Evolutionary conservation across 352 stramenopile genomes (phyloP).

Genomic region (Phytopythium vexans): DNA sequence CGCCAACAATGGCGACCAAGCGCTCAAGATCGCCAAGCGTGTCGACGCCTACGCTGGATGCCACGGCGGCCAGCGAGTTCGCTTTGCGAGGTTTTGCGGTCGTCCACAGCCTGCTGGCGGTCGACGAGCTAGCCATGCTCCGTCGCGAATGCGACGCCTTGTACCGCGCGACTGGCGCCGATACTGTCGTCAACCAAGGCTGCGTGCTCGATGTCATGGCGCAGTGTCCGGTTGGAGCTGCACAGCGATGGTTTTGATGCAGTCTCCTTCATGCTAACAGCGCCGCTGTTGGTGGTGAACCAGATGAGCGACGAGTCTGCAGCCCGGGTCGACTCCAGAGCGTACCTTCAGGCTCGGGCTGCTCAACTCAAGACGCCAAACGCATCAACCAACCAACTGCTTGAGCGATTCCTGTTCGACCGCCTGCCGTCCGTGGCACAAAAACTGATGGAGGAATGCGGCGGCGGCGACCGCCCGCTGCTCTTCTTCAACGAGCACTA

Average conservation of each 20-base stretch:
- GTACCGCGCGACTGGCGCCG: constrained; percentile 9
- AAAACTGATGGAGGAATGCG: constrained; percentile 10
- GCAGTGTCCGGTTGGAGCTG: constrained; percentile 44
- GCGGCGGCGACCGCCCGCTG: constrained; percentile 2
- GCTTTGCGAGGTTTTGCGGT: constrained; percentile 15
- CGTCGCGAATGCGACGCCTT: constrained; percentile 33
- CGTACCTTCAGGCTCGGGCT: constrained; percentile 25
- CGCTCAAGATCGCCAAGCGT: too few relatives aligned
- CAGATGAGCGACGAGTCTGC: constrained; percentile 40
- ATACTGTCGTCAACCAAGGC: constrained; percentile 21
- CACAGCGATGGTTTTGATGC: background rate
- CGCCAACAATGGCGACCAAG: too few relatives aligned
- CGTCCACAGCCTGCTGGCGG: constrained; percentile 29
- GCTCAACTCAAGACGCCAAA: constrained; percentile 17
- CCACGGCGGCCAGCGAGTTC: too few relatives aligned
- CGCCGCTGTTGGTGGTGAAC: too few relatives aligned
- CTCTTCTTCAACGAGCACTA: constrained; percentile 85
- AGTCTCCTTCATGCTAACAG: too few relatives aligned
- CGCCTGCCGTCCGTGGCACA: constrained; percentile 27
- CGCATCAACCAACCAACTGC: constrained; percentile 5
- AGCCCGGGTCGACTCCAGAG: constrained; percentile 16
- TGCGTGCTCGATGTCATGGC: constrained; percentile 64
- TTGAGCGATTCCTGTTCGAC: constrained; percentile 36
- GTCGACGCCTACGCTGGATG: too few relatives aligned
- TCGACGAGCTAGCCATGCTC: constrained; percentile 31